phyloP scores from a whole-genome alignment of 345 rosid species.

The Lenwebbia sp. region DNA sequence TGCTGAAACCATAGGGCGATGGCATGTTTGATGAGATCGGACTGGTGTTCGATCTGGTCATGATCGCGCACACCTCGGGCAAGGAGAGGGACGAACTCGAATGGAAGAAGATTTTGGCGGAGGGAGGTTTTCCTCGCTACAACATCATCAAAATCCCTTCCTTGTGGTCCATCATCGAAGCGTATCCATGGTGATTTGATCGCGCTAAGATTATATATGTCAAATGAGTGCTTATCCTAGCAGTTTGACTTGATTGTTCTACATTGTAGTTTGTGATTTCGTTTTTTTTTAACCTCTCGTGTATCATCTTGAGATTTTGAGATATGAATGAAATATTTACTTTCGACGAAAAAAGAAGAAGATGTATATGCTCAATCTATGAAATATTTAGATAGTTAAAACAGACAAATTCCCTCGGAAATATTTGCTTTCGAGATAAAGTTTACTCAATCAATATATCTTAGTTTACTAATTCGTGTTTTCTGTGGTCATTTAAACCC shows the following conservation, averaged over 20 bases:
- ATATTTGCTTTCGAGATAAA: too few relatives aligned
- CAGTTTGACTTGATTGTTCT: too few relatives aligned
- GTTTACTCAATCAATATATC: background rate
- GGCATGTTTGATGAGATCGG: background rate
- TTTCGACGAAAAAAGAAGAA: too few relatives aligned
- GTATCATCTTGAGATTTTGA: too few relatives aligned
- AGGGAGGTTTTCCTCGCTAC: slow-evolving; percentile 17
- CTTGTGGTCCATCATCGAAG: background rate
- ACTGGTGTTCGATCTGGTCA: slow-evolving; percentile 1
- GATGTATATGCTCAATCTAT: background rate
- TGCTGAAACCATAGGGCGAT: slow-evolving; percentile 1
- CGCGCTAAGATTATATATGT: background rate
- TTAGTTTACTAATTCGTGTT: background rate
- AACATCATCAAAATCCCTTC: slow-evolving; percentile 5
- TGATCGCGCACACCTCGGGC: slow-evolving; percentile 7
- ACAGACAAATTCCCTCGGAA: background rate
- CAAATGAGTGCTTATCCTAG: background rate
- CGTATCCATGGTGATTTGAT: background rate
- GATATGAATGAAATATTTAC: too few relatives aligned
- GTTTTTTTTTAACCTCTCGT: too few relatives aligned
- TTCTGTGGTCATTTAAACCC: background rate
- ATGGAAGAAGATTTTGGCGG: slow-evolving; percentile 14
- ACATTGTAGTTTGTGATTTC: too few relatives aligned
- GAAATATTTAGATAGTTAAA: background rate
- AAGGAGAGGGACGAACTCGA: slow-evolving; percentile 12